Conservation (phyloP, 2,329 filamentous ascomycete genomes). For the Sporothrix schenckii region DNA sequence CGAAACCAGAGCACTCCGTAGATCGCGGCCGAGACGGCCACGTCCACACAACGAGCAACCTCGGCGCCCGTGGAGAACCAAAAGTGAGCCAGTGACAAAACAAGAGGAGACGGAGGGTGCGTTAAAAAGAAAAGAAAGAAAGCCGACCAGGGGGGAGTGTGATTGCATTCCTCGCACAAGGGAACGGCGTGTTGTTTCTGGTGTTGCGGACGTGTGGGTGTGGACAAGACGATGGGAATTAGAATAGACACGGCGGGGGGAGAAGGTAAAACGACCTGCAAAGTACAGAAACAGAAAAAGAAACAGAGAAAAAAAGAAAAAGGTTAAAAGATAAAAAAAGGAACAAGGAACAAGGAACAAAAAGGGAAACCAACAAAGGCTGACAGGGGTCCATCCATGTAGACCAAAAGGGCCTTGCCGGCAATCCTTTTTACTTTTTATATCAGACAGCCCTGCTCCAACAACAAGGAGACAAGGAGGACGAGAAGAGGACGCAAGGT, state of each 20-base stretch:
- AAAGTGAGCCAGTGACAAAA: too few species aligned
- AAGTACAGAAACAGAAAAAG: constrained; percentile 1
- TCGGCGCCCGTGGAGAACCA: not conserved
- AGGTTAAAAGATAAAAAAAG: not conserved
- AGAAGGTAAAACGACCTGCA: not conserved
- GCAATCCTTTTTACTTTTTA: constrained; percentile 16
- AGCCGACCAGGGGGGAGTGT: constrained; percentile 24
- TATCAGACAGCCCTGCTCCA: constrained; percentile 29
- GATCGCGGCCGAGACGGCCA: constrained; percentile 24
- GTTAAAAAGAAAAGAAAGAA: not conserved
- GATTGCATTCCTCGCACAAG: not conserved
- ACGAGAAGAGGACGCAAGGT: not conserved
- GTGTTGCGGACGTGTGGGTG: not conserved
- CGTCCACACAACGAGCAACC: not conserved
- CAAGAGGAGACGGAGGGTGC: not conserved
- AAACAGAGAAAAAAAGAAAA: not conserved
- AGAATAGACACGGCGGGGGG: constrained; percentile 15
- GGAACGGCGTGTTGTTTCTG: constrained; percentile 13
- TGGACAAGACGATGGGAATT: constrained; percentile 1
- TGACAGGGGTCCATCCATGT: not conserved
- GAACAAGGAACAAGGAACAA: not conserved
- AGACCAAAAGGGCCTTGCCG: constrained; percentile 22
- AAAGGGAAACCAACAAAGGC: constrained; percentile 1
- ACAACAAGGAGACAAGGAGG: constrained; percentile 6
- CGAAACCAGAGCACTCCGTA: constrained; percentile 2